Percentiles rank a stretch among this genome's conserved stretches.
phyloP scores from a whole-genome alignment of 805 yeast species.

The Millerago galiae region DNA sequence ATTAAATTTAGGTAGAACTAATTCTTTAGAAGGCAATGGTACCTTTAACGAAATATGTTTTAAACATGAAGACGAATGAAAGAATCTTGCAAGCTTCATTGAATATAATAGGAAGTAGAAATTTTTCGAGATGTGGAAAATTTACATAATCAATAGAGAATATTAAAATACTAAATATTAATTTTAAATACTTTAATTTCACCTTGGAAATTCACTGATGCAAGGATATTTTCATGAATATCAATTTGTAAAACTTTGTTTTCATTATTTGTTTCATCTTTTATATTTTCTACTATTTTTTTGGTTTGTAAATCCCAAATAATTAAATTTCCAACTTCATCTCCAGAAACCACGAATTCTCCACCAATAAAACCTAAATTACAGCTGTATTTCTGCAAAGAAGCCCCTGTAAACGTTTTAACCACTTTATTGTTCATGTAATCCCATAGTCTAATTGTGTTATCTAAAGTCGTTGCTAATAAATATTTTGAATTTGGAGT shows the following conservation, averaged over 20 bases:
- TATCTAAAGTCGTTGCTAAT: constrained; percentile 75
- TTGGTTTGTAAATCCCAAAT: constrained; percentile 68
- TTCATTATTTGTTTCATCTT: background rate
- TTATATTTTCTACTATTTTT: constrained; percentile 27
- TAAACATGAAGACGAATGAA: background rate
- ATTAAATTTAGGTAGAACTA: constrained; percentile 7
- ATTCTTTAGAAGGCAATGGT: constrained; percentile 5
- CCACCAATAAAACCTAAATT: constrained; percentile 42
- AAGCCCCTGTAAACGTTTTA: constrained; percentile 50
- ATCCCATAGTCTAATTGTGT: constrained; percentile 77
- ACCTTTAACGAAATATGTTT: background rate
- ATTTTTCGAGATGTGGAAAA: too few relatives aligned
- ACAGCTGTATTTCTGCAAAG: constrained; percentile 43
- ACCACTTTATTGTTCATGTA: constrained; percentile 75
- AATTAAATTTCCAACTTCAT: constrained; percentile 45
- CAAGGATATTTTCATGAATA: constrained; percentile 1
- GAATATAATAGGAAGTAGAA: background rate
- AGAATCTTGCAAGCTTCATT: background rate
- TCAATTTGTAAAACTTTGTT: constrained; percentile 5
- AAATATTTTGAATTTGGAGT: constrained; percentile 79
- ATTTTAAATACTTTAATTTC: constrained; percentile 3
- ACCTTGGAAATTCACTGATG: constrained; percentile 2
- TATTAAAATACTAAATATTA: too few relatives aligned
- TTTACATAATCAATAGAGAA: background rate
- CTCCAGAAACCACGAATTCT: constrained; percentile 52